These are phyloP conservation scores for Penicillium sp. DNA, from an alignment of 2,329 filamentous ascomycete genomes.

Conservation along the genomic window DNA sequence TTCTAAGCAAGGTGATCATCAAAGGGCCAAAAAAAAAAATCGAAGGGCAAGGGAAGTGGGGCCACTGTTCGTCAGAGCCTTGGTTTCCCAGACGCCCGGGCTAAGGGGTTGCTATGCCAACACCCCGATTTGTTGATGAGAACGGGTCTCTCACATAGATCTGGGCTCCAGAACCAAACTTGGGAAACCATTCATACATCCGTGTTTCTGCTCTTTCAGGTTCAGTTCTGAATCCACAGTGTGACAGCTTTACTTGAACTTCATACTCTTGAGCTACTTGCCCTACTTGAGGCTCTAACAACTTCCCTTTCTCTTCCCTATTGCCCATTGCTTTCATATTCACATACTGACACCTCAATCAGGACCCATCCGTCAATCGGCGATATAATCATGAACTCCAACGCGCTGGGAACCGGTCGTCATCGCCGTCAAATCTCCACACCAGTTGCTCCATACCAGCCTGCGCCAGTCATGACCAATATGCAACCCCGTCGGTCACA, in stretches of 20 bases:
- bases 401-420: conserved; percentile 58
- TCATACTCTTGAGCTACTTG: background rate
- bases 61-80: conserved; percentile 21
- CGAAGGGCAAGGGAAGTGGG: conserved; percentile 17
- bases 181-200: conserved; percentile 25
- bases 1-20: conserved; percentile 15
- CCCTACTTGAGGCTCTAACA: conserved; percentile 18
- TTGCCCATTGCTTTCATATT: conserved; percentile 37
- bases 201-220: conserved; percentile 24
- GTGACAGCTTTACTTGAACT: conserved; percentile 1
- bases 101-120: conserved; percentile 39
- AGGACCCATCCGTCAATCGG: conserved; percentile 52
- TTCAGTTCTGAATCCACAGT: conserved; percentile 14
- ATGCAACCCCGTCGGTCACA: conserved; percentile 55
- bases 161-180: conserved; percentile 29
- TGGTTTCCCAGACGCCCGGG: conserved; percentile 34
- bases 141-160: conserved; percentile 35
- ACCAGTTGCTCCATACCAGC: conserved; percentile 67
- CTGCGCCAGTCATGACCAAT: conserved; percentile 63
- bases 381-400: conserved; percentile 31
- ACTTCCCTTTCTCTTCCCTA: conserved; percentile 15
- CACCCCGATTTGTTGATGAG: conserved; percentile 41
- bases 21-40: background rate
- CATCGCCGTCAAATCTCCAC: conserved; percentile 89
- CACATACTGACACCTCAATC: conserved; percentile 56